Percentiles rank a stretch among this genome's conserved stretches.
Conservation (phyloP, 2,329 filamentous ascomycete genomes). For the Diplodia intermedia region DNA sequence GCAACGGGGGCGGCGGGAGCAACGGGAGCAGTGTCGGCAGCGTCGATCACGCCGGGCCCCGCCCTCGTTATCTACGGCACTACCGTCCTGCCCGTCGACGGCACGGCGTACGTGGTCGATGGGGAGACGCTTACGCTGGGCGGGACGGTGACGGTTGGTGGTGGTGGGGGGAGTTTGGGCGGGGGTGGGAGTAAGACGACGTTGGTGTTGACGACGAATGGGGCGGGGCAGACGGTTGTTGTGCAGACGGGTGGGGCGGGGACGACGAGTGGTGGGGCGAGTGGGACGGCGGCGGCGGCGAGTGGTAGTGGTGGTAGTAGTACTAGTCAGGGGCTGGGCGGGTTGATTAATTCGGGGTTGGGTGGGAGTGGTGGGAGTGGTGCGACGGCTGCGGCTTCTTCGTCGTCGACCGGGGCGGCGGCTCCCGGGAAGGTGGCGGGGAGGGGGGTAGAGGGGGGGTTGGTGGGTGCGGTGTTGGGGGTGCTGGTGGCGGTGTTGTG, state of each 20-base stretch:
- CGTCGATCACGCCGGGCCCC: background rate
- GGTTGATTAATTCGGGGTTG: constrained; percentile 12
- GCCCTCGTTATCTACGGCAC: constrained; percentile 11
- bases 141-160: constrained; percentile 8
- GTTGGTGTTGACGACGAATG: constrained; percentile 26
- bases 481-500: constrained; percentile 3
- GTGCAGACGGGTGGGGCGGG: constrained; percentile 4
- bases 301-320: background rate
- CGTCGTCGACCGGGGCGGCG: constrained; percentile 16
- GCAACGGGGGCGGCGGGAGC: background rate
- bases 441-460: background rate
- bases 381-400: background rate
- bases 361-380: background rate
- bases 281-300: background rate
- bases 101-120: constrained; percentile 8
- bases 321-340: background rate
- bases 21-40: background rate
- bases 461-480: background rate
- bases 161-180: background rate
- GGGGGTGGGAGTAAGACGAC: background rate
- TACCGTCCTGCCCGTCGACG: constrained; percentile 1
- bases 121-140: constrained; percentile 14
- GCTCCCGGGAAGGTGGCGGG: background rate
- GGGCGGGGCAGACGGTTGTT: constrained; percentile 23
- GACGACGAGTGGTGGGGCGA: background rate